A percentile compares a stretch with the other conserved stretches of the same genome.
These are phyloP conservation scores for Tardiomyces blankii DNA, from an alignment of 1,139 yeast genomes.

Conservation along the genomic window DNA sequence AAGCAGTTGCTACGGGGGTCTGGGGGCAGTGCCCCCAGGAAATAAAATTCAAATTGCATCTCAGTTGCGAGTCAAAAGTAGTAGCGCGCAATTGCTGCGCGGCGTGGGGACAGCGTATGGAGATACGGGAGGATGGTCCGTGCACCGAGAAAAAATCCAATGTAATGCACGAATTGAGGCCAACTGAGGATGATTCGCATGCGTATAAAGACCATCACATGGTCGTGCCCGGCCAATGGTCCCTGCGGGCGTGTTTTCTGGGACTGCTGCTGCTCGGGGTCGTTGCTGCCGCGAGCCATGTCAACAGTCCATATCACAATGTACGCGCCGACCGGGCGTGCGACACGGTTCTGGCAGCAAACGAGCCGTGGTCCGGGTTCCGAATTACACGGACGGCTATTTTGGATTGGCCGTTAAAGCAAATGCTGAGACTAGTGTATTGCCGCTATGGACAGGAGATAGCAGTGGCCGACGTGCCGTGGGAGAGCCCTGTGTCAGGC, in stretches of 20 bases:
- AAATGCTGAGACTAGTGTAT: background rate
- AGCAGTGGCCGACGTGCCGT: background rate
- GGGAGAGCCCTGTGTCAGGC: background rate
- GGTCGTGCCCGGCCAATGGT: background rate
- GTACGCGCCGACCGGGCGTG: conserved; percentile 11
- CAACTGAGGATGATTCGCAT: too few species aligned
- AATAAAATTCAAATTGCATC: too few species aligned
- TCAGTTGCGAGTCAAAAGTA: too few species aligned
- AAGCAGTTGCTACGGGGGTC: too few species aligned
- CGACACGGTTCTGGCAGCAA: conserved; percentile 12
- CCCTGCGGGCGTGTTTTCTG: background rate
- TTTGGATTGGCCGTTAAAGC: background rate
- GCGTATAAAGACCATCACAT: background rate
- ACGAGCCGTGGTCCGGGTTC: conserved; percentile 17
- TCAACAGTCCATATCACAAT: conserved; percentile 12
- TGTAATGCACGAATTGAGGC: too few species aligned
- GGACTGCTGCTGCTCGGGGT: background rate
- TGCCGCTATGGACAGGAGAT: background rate
- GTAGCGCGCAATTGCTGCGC: too few species aligned
- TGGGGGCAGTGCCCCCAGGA: too few species aligned
- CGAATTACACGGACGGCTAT: conserved; percentile 10
- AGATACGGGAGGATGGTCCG: too few species aligned
- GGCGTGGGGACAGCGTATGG: too few species aligned
- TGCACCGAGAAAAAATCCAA: too few species aligned
- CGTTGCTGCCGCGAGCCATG: background rate